Percentiles rank a stretch among this genome's conserved stretches.
Evolutionary conservation across 2,329 filamentous ascomycete genomes (phyloP).

Genomic region (Talaromyces sp.): DNA sequence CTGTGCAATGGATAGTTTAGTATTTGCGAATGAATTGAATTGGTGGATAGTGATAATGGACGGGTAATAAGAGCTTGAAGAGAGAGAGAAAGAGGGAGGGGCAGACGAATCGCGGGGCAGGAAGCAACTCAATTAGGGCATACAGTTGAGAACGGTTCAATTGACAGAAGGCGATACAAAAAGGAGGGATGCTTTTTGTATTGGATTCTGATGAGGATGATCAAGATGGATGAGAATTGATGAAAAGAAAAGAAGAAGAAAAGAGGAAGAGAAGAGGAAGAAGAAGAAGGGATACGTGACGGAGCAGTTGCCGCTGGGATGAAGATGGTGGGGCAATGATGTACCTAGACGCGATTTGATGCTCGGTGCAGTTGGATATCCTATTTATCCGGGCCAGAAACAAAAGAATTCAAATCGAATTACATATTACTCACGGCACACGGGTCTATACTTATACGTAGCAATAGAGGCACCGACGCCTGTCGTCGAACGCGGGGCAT

Average conservation of each 20-base stretch:
- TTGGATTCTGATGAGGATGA: conserved; percentile 14
- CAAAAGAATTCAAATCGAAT: too few relatives aligned
- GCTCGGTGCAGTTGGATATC: neutral
- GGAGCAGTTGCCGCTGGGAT: conserved; percentile 8
- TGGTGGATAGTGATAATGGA: neutral
- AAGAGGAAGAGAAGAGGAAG: conserved; percentile 16
- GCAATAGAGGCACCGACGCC: too few relatives aligned
- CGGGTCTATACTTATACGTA: too few relatives aligned
- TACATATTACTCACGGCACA: neutral
- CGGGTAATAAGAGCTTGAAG: neutral
- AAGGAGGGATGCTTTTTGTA: conserved; percentile 7
- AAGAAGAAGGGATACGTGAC: conserved; percentile 14
- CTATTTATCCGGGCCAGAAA: neutral
- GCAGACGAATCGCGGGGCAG: conserved; percentile 5
- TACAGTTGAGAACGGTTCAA: neutral
- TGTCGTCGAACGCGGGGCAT: too few relatives aligned
- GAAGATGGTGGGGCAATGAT: conserved; percentile 18
- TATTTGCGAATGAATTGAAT: neutral
- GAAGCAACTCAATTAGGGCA: conserved; percentile 3
- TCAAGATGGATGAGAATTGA: conserved; percentile 19
- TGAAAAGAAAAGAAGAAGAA: conserved; percentile 19
- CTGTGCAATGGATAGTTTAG: conserved; percentile 18
- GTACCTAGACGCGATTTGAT: conserved; percentile 4
- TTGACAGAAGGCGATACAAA: conserved; percentile 9
- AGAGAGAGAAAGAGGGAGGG: neutral